These are phyloP conservation scores for Phoenix dactylifera DNA, from an alignment of 176 grass and related monocot species.

Conservation along the genomic window DNA sequence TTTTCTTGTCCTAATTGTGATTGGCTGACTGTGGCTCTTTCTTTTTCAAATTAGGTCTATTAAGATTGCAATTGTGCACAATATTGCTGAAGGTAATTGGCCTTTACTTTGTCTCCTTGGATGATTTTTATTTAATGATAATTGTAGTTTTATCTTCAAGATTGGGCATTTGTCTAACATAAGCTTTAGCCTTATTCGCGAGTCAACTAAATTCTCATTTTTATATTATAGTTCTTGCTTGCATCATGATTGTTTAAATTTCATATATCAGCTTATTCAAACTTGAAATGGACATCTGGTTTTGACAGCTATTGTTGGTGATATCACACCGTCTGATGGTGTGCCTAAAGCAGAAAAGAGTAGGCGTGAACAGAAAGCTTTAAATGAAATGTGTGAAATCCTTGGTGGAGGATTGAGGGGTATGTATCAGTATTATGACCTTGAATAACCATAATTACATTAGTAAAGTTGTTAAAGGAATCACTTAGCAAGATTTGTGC, in stretches of 20 bases:
- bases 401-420: conserved; percentile 75
- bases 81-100: conserved; percentile 80
- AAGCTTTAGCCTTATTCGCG: not conserved
- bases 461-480: too few relatives aligned
- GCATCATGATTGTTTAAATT: not conserved
- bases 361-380: conserved; percentile 78
- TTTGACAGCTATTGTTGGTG: conserved; percentile 34
- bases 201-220: not conserved
- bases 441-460: too few relatives aligned
- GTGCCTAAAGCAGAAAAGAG: conserved; percentile 80
- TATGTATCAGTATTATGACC: conserved; percentile 13
- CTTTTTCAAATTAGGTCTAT: conserved; percentile 28
- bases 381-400: conserved; percentile 80
- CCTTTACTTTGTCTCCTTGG: not conserved
- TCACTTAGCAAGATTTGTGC: too few relatives aligned
- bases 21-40: not conserved
- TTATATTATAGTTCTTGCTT: not conserved
- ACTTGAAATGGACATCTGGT: not conserved
- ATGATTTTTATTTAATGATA: not conserved
- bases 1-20: too few relatives aligned
- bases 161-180: not conserved
- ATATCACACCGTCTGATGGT: conserved; percentile 81
- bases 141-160: not conserved
- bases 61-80: conserved; percentile 96
- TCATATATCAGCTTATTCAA: not conserved